These are phyloP conservation scores for Oryza glumipatula DNA, from an alignment of 176 grass and related monocot species.

Conservation along the genomic window DNA sequence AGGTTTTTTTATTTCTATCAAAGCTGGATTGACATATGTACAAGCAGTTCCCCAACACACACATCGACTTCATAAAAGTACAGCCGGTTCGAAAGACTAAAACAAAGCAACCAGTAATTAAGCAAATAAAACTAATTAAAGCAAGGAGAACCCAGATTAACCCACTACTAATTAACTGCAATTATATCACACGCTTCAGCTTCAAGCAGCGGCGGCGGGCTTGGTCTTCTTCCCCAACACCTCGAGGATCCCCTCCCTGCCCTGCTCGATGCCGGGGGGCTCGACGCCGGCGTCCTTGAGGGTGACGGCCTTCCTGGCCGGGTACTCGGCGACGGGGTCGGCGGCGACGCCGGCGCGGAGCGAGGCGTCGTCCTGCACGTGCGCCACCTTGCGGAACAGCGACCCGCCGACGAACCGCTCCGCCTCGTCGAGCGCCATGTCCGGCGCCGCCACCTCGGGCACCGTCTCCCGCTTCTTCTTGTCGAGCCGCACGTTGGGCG, in stretches of 20 bases:
- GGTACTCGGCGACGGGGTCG: constrained; percentile 46
- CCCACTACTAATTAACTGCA: no score
- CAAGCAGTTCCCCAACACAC: background rate
- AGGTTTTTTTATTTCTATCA: no score
- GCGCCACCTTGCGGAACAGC: constrained; percentile 72
- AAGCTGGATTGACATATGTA: background rate
- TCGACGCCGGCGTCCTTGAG: constrained; percentile 80
- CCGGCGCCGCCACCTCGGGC: constrained; percentile 69
- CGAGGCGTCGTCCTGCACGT: constrained; percentile 63
- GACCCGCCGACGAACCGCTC: constrained; percentile 60
- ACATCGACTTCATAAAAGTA: background rate
- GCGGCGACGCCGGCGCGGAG: constrained; percentile 54
- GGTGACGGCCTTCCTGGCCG: constrained; percentile 60
- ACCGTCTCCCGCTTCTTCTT: constrained; percentile 86
- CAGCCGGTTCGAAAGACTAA: background rate
- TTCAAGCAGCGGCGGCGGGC: background rate
- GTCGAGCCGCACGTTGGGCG: constrained; percentile 81
- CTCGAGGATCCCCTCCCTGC: constrained; percentile 26
- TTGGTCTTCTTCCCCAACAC: constrained; percentile 27
- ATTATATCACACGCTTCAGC: background rate
- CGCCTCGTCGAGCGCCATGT: constrained; percentile 51
- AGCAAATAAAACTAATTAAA: no score
- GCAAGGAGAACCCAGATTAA: no score
- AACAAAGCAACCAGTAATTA: no score
- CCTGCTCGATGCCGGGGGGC: constrained; percentile 42